phyloP scores from a whole-genome alignment of 169 alveolate genomes.

The Cryptosporidium muris region DNA sequence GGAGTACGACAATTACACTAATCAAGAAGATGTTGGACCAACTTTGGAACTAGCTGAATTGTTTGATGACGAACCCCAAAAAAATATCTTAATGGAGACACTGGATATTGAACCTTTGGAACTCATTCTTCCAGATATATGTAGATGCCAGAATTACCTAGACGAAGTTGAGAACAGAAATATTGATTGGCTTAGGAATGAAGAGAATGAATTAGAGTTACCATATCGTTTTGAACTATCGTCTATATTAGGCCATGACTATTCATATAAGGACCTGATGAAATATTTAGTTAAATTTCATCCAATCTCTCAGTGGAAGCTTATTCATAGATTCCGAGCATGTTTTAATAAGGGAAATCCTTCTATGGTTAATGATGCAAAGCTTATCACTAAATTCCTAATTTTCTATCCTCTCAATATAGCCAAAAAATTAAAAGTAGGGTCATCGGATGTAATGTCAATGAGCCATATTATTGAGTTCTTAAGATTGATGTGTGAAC shows the following conservation, averaged over 20 bases:
- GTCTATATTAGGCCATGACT: background rate
- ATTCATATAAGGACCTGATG: conserved; percentile 4
- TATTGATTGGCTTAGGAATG: conserved; percentile 48
- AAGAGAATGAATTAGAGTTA: conserved; percentile 16
- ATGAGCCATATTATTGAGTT: conserved; percentile 12
- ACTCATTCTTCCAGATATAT: background rate
- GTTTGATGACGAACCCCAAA: background rate
- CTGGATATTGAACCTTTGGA: background rate
- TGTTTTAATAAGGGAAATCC: conserved; percentile 53
- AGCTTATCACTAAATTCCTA: conserved; percentile 38
- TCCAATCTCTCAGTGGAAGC: conserved; percentile 66
- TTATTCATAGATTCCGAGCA: conserved; percentile 38
- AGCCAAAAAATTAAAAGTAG: background rate
- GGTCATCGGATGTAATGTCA: no score
- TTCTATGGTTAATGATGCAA: conserved; percentile 35
- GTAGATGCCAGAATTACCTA: background rate
- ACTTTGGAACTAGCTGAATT: background rate
- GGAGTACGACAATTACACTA: background rate
- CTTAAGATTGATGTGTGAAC: conserved; percentile 43
- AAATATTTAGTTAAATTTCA: conserved; percentile 17
- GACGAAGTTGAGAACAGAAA: background rate
- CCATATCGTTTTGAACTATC: conserved; percentile 34
- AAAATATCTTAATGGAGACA: background rate
- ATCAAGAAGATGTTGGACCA: background rate
- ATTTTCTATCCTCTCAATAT: conserved; percentile 28